A percentile compares a stretch with the other conserved stretches of the same genome.
Conservation (phyloP, 345 rosid genomes). For the Clausena lansium region DNA sequence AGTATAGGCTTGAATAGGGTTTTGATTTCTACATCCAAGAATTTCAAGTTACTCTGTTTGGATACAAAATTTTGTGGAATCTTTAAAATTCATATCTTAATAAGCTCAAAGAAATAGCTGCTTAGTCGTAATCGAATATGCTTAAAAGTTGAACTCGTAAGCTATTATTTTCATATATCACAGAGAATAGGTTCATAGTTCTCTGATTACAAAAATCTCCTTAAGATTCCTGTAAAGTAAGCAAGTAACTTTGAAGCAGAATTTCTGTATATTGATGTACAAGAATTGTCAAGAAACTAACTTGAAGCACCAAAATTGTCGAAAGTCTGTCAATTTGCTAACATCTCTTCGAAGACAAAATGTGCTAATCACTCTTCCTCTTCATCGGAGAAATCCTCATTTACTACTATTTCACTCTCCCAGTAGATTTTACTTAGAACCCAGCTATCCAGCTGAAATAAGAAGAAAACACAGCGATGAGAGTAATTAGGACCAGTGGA, state of each 20-base stretch:
- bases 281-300: not conserved
- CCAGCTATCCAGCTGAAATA: conserved; percentile 9
- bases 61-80: not conserved
- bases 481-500: not conserved
- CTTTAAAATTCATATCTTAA: not conserved
- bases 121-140: not conserved
- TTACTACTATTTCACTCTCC: not conserved
- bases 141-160: not conserved
- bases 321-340: not conserved
- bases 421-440: conserved; percentile 11
- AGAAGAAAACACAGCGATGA: not conserved
- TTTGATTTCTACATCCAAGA: not conserved
- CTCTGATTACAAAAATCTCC: not conserved
- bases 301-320: not conserved
- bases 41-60: not conserved
- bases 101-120: not conserved
- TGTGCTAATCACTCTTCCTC: conserved; percentile 3
- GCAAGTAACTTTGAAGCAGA: not conserved
- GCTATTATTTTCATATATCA: not conserved
- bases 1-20: too few species aligned
- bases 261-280: not conserved
- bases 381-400: conserved; percentile 7
- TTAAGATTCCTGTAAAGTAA: not conserved
- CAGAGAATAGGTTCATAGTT: not conserved
- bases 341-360: not conserved